Percentiles rank a stretch among this genome's conserved stretches.
Evolutionary conservation across 768 basidiomycete genomes (phyloP).

Genomic region (Porpolomopsis calyptriformis): DNA sequence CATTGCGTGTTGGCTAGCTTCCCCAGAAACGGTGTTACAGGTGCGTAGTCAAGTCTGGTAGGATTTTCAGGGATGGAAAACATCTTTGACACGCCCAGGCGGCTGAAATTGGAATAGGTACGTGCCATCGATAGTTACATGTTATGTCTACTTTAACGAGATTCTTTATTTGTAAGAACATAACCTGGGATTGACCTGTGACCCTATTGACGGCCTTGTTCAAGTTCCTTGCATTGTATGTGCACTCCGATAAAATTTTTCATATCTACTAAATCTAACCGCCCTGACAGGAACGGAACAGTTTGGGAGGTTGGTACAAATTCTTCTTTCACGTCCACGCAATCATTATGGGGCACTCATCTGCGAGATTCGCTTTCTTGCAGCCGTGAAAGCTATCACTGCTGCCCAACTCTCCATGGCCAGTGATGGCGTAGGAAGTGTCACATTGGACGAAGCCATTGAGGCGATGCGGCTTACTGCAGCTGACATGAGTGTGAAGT

Average conservation of each 20-base stretch:
- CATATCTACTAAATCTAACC: not conserved
- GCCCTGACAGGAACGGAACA: constrained; percentile 60
- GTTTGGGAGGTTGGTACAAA: constrained; percentile 54
- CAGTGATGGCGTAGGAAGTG: constrained; percentile 76
- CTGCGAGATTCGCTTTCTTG: not conserved
- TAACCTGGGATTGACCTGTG: constrained; percentile 83
- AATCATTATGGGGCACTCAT: not conserved
- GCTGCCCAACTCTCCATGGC: constrained; percentile 94
- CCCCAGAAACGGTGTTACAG: constrained; percentile 75
- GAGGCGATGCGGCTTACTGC: constrained; percentile 92
- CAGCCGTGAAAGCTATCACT: constrained; percentile 86
- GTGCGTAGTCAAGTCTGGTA: too few relatives aligned
- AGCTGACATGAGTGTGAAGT: constrained; percentile 89
- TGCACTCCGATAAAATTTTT: constrained; percentile 6
- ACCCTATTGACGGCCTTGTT: constrained; percentile 87
- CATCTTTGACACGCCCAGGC: too few relatives aligned
- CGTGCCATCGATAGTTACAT: constrained; percentile 2
- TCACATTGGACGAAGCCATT: constrained; percentile 89
- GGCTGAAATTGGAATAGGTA: constrained; percentile 86
- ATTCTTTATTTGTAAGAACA: constrained; percentile 48
- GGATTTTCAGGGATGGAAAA: too few relatives aligned
- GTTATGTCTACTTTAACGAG: not conserved
- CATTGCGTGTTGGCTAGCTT: constrained; percentile 34
- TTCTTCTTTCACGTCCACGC: constrained; percentile 2
- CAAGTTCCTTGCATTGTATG: constrained; percentile 93